These are phyloP conservation scores for Vigna nakashimae DNA, from an alignment of 306 rosid genomes.

Conservation along the genomic window DNA sequence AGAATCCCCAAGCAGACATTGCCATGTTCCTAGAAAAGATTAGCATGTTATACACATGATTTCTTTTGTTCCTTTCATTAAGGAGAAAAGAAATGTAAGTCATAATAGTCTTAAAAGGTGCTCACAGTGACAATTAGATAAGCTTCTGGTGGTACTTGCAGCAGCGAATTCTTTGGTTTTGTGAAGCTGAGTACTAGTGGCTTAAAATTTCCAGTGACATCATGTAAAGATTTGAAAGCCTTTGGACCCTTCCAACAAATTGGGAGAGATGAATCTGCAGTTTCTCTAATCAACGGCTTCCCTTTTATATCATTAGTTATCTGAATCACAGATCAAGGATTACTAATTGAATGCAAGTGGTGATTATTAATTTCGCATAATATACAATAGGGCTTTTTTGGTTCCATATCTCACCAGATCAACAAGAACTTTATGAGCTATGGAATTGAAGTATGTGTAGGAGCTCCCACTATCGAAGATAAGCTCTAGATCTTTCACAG, in stretches of 20 bases:
- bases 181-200: conserved; percentile 62
- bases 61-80: conserved; percentile 1
- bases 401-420: conserved; percentile 59
- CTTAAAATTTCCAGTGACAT: conserved; percentile 59
- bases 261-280: conserved; percentile 60
- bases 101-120: not conserved
- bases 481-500: conserved; percentile 56
- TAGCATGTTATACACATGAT: conserved; percentile 26
- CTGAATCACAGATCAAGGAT: conserved; percentile 51
- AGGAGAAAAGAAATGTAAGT: not conserved
- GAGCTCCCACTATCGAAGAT: conserved; percentile 91
- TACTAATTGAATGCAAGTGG: not conserved
- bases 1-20: conserved; percentile 85
- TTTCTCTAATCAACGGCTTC: conserved; percentile 55
- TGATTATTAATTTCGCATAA: not conserved
- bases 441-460: conserved; percentile 74
- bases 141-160: conserved; percentile 61
- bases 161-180: conserved; percentile 47
- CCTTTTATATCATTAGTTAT: conserved; percentile 61
- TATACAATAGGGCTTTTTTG: not conserved
- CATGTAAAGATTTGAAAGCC: conserved; percentile 60
- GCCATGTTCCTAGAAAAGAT: conserved; percentile 56
- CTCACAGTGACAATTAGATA: conserved; percentile 77
- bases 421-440: conserved; percentile 51
- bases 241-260: conserved; percentile 83